Base-by-base conservation (phyloP, 164 flowering plant species). In the Macadamia tetraphylla region DNA sequence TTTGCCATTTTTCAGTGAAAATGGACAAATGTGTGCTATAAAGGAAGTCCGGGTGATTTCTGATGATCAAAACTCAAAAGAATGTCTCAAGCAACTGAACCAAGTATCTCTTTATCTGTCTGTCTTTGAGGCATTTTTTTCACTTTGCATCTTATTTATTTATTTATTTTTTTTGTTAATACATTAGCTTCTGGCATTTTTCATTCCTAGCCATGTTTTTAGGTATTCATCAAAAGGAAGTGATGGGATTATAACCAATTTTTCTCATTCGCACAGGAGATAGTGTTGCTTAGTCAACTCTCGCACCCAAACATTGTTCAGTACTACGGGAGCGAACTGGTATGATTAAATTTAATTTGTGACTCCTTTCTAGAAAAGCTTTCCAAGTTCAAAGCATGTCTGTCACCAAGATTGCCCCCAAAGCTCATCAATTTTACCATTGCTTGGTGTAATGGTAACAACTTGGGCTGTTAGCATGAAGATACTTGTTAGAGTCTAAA, bases 11-110 rank as follows among this genome's bases (percentile, higher is more conserved):
- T 74, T 73, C 85, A 92, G 98, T 83, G 92, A 83, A 65, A 85
- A 75, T 64, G 96, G 98, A 53, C 87, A 88, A 65, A 89, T 93
- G 95, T 91, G 98, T 76, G 98, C 98, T 9, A 93, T 93, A 75
- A 93, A 93, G 67, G 98, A 93, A 82, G 97, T 91, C 63, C 81
- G 69, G 73, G 85, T 87, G 63, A 79, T 87, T 64, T 79, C 86
- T 17, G 97, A 93, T 80, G 95, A 93, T 82, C 87, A 71, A 60
- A 79, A 82, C 44, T 89, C 97, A 17, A 89, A 74, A 80, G 97
- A 93, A 73, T 80, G 87, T 76, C 86, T 93, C 49, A 88, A 82
- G 79, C 98, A 93, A 77, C 80, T 93, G 66, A 87, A 88, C 70
- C 97, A 91, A 88, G 97, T 91, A 9, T 62, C 29, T 60, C 29